Percentiles rank a stretch among this genome's conserved stretches.
Evolutionary conservation across 495 filamentous ascomycete genomes (phyloP).

Genomic region (Trichoderma orchidacearum): DNA sequence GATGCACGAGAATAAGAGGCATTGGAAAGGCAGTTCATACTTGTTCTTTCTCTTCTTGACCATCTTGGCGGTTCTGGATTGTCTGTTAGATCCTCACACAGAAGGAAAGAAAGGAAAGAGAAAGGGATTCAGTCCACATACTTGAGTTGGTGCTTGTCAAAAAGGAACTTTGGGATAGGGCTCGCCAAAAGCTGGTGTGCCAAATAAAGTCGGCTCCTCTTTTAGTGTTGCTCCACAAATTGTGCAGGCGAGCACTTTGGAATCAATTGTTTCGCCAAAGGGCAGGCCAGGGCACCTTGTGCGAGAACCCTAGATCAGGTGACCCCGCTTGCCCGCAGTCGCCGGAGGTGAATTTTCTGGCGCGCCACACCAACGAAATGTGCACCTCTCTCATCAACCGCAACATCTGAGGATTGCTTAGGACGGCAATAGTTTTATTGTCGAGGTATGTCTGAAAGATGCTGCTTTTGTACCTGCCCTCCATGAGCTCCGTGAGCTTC

Average conservation of each 20-base stretch:
- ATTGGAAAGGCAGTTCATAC: conserved; percentile 30
- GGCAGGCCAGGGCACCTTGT: conserved; percentile 7
- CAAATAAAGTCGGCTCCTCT: not conserved
- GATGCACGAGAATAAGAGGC: conserved; percentile 36
- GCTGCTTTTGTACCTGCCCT: conserved; percentile 11
- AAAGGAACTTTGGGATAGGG: conserved; percentile 7
- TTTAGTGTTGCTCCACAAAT: conserved; percentile 1
- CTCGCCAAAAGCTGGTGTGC: not conserved
- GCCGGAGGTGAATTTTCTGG: not conserved
- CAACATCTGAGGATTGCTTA: conserved; percentile 39
- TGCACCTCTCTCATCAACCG: conserved; percentile 15
- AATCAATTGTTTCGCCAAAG: conserved; percentile 1
- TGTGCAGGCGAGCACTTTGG: not conserved
- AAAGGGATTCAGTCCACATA: conserved; percentile 4
- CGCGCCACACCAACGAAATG: conserved; percentile 11
- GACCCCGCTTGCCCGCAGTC: not conserved
- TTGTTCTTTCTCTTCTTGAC: conserved; percentile 89
- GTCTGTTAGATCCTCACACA: conserved; percentile 13
- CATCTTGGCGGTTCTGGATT: conserved; percentile 65
- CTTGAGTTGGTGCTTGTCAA: conserved; percentile 11
- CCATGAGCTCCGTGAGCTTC: conserved; percentile 5
- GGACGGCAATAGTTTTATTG: conserved; percentile 38
- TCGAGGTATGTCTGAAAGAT: conserved; percentile 39
- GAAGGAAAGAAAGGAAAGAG: not conserved
- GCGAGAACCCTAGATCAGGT: conserved; percentile 8